Conservation (phyloP, 352 stramenopile species). For the Peronospora destructor region DNA sequence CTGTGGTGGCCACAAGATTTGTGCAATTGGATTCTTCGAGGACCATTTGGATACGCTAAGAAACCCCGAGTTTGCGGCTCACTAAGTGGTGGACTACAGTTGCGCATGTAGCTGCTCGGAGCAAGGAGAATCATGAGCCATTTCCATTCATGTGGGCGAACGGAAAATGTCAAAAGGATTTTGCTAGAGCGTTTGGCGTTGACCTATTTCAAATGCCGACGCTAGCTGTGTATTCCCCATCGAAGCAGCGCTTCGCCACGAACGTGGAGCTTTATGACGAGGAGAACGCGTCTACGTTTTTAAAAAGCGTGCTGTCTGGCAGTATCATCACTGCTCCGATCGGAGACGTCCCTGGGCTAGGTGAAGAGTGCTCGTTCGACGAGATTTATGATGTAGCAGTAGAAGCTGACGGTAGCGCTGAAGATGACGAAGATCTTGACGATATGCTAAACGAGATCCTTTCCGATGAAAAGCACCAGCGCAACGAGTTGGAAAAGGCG, state of each 20-base stretch:
- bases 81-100: slow-evolving; percentile 39
- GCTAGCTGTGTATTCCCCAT: slow-evolving; percentile 65
- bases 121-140: slow-evolving; percentile 45
- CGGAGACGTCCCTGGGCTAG: slow-evolving; percentile 30
- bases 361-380: slow-evolving; percentile 43
- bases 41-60: slow-evolving; percentile 42
- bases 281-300: slow-evolving; percentile 44
- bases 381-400: slow-evolving; percentile 35
- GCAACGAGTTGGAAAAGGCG: slow-evolving; percentile 44
- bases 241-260: slow-evolving; percentile 59
- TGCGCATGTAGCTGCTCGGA: slow-evolving; percentile 36
- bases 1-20: slow-evolving; percentile 61
- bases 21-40: slow-evolving; percentile 71
- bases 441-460: slow-evolving; percentile 74
- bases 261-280: slow-evolving; percentile 67
- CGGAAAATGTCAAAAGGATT: slow-evolving; percentile 63
- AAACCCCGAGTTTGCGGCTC: slow-evolving; percentile 36
- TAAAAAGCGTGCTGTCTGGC: slow-evolving; percentile 58
- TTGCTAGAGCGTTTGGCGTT: slow-evolving; percentile 61
- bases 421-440: slow-evolving; percentile 52
- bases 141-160: slow-evolving; percentile 76
- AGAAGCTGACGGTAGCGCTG: slow-evolving; percentile 11
- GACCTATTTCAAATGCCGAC: slow-evolving; percentile 73
- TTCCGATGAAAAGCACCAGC: slow-evolving; percentile 55
- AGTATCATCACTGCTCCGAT: slow-evolving; percentile 57